phyloP scores from a whole-genome alignment of 768 basidiomycete species.

The Hirschioporus abietinus region DNA sequence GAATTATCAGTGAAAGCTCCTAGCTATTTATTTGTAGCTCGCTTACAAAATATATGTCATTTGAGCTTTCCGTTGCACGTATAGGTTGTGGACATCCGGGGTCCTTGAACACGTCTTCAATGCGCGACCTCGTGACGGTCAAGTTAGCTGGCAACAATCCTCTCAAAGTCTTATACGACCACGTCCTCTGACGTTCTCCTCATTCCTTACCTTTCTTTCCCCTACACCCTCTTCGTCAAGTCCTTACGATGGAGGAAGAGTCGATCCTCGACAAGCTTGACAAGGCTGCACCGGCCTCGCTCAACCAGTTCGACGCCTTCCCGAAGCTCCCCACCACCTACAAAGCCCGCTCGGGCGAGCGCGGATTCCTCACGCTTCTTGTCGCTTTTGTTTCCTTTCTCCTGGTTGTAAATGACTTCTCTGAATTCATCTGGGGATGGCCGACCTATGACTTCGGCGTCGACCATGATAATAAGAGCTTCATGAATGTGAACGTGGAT shows the following conservation, averaged over 20 bases:
- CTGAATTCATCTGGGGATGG: constrained; percentile 93
- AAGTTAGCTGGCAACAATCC: neutral
- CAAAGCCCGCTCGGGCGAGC: constrained; percentile 70
- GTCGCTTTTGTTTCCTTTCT: constrained; percentile 61
- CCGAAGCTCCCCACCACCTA: constrained; percentile 80
- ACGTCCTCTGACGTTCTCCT: neutral
- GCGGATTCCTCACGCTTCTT: constrained; percentile 77
- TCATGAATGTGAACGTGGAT: constrained; percentile 86
- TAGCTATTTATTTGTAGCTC: neutral
- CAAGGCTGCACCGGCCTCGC: constrained; percentile 52
- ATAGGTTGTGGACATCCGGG: neutral
- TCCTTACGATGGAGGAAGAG: neutral
- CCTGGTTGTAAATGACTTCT: constrained; percentile 81
- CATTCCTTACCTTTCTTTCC: neutral
- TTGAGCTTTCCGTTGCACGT: neutral
- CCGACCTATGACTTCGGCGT: constrained; percentile 87
- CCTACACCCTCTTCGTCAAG: neutral
- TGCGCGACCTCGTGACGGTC: neutral
- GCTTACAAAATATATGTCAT: neutral
- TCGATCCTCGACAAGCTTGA: constrained; percentile 61
- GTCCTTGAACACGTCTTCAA: neutral
- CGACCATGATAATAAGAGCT: constrained; percentile 54
- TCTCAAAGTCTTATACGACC: neutral
- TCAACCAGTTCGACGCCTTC: constrained; percentile 80
- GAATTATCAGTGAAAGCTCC: too few relatives aligned